phyloP scores from a whole-genome alignment of 495 filamentous ascomycete species.

The Penicillium malachiteum region DNA sequence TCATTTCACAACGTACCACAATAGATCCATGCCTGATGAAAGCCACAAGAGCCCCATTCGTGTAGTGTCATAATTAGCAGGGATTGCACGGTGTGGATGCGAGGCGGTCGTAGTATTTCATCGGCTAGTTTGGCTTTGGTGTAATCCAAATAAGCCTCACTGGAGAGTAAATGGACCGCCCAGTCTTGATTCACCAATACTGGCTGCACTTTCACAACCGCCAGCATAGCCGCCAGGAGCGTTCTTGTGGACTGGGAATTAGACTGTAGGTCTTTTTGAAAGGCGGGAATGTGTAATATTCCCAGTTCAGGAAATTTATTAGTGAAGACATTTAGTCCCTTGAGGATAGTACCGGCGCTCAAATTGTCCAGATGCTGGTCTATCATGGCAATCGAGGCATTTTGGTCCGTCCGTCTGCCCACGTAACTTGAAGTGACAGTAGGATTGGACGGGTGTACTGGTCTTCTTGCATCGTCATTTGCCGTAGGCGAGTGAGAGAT shows the following conservation, averaged over 20 bases:
- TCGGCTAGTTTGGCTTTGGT: constrained; percentile 14
- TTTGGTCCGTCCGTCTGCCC: background rate
- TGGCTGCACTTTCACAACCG: constrained; percentile 6
- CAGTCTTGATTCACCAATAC: background rate
- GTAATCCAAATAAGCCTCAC: constrained; percentile 16
- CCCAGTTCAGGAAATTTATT: constrained; percentile 22
- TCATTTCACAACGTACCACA: constrained; percentile 11
- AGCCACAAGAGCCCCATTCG: constrained; percentile 24
- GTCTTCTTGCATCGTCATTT: background rate
- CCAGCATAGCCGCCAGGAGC: constrained; percentile 11
- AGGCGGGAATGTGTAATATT: constrained; percentile 13
- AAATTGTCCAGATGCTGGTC: background rate
- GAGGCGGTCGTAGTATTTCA: constrained; percentile 12
- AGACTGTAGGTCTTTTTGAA: constrained; percentile 15
- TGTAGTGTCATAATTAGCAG: constrained; percentile 19
- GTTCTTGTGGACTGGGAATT: constrained; percentile 7
- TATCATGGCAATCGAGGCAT: background rate
- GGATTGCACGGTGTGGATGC: constrained; percentile 19
- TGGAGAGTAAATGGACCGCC: constrained; percentile 3
- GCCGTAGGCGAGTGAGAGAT: background rate
- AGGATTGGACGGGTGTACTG: background rate
- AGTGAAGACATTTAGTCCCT: constrained; percentile 18
- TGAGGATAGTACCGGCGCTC: constrained; percentile 8
- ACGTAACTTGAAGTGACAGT: background rate
- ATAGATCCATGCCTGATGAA: constrained; percentile 25